Base-by-base conservation (phyloP, 2,329 filamentous ascomycete genomes). In the Talaromyces amestolkiae region DNA sequence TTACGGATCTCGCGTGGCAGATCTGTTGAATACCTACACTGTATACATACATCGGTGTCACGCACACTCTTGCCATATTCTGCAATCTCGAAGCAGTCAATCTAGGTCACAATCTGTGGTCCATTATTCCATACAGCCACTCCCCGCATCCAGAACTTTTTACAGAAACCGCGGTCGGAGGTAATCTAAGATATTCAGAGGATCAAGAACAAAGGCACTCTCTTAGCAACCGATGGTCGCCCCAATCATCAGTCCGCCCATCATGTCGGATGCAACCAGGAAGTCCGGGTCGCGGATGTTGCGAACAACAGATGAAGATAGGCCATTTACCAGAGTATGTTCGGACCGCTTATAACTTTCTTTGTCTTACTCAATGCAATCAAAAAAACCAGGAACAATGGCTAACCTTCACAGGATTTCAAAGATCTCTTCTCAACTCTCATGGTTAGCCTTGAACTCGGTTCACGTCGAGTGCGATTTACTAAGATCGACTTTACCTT, bases 261-360 rank as follows among this genome's bases (percentile, higher is more conserved):
- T 33, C 31, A 66, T 63, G 64, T 41, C 60, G 31, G 60, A 58
- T 85, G 96, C 93, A 79, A 97, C 98, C 93, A 94, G 98, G 85
- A 94, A 98, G 81, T 97, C 94, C 69, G 97, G 93, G 33, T 97
- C 93, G 74, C 89, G 94, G 78, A 84, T 98, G 74, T 85, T 99
- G 84, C 93, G 94, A 80, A 97, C 97, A 93, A 98, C 95, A 78
- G 91, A 95, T 75, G 94, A 98, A 84, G 94, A 97, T 75, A 88
- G 94, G 74, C 94, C 95, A 49, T 98, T 94, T 77, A 97, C 93
- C 65, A 92, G 90, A 83, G 92, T 96, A 86, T 80, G 89, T 64
- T 62, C 61, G 67, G 65, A 49, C 13, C 13, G 27, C 27, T 5
- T 9, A 17, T 17, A 22, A 9, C 17, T 15, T 13, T 17, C 22